These are phyloP conservation scores for Ilyonectria sp. DNA, from an alignment of 2,329 filamentous ascomycete species.

Conservation along the genomic window DNA sequence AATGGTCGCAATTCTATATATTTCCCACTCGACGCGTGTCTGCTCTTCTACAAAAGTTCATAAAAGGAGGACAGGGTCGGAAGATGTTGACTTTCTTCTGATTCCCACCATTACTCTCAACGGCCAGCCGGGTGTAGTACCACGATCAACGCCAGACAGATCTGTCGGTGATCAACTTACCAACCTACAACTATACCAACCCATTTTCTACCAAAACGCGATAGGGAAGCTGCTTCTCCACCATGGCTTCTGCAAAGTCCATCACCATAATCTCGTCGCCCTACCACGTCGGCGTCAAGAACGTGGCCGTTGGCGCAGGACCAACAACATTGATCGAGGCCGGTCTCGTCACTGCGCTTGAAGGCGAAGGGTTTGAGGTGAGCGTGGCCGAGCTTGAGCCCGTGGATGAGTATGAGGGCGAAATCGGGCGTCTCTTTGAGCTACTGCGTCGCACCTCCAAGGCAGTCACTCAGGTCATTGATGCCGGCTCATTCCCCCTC, in stretches of 20 bases:
- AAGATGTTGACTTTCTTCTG: no score
- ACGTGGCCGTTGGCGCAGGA: slow-evolving; percentile 56
- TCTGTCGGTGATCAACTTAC: background rate
- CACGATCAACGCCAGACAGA: background rate
- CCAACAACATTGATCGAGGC: slow-evolving; percentile 51
- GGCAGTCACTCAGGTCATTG: slow-evolving; percentile 48
- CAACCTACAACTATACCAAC: background rate
- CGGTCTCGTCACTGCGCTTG: slow-evolving; percentile 49
- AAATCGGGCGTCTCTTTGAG: slow-evolving; percentile 58
- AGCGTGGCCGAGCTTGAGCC: slow-evolving; percentile 43
- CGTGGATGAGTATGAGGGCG: slow-evolving; percentile 56
- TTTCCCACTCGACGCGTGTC: background rate
- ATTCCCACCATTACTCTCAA: background rate
- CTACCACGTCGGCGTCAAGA: slow-evolving; percentile 56
- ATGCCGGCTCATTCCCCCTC: slow-evolving; percentile 53
- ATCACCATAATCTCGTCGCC: slow-evolving; percentile 56
- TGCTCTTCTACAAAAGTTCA: background rate
- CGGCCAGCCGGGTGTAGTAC: background rate
- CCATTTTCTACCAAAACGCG: background rate
- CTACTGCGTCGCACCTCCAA: slow-evolving; percentile 55
- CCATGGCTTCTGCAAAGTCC: slow-evolving; percentile 37
- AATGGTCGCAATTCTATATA: slow-evolving; percentile 5
- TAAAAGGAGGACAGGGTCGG: background rate
- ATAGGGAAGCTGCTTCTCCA: background rate
- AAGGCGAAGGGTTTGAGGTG: slow-evolving; percentile 43